Evolutionary conservation across 805 yeast species (phyloP).

Genomic region (Candida sphagnicola): DNA sequence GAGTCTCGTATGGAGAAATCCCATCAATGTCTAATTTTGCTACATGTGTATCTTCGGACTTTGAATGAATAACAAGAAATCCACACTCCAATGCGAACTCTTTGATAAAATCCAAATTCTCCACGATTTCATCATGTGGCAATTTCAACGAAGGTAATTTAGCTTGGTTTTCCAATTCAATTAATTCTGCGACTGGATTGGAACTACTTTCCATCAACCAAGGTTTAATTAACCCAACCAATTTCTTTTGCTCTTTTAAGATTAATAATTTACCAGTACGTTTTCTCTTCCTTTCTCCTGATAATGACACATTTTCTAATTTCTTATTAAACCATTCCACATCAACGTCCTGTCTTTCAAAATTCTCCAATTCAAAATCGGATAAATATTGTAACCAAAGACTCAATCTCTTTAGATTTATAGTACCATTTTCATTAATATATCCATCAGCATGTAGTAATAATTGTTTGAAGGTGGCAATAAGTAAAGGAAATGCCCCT

Average conservation of each 20-base stretch:
- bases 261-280: slow-evolving; percentile 62
- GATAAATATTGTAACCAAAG: slow-evolving; percentile 74
- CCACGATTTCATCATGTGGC: slow-evolving; percentile 43
- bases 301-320: slow-evolving; percentile 70
- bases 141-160: slow-evolving; percentile 30
- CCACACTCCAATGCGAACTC: slow-evolving; percentile 65
- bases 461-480: slow-evolving; percentile 83
- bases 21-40: slow-evolving; percentile 72
- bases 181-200: slow-evolving; percentile 28
- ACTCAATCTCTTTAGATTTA: slow-evolving; percentile 68
- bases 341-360: slow-evolving; percentile 80
- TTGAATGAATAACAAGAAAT: slow-evolving; percentile 61
- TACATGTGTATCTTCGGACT: slow-evolving; percentile 50
- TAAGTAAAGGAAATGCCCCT: slow-evolving; percentile 92
- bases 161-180: slow-evolving; percentile 26
- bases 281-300: slow-evolving; percentile 67
- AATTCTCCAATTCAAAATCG: slow-evolving; percentile 77
- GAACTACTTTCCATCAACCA: slow-evolving; percentile 42
- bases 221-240: slow-evolving; percentile 55
- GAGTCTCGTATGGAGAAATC: slow-evolving; percentile 60
- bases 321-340: slow-evolving; percentile 89
- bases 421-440: slow-evolving; percentile 75
- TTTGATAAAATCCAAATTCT: slow-evolving; percentile 58
- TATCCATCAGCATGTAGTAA: slow-evolving; percentile 76
- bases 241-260: slow-evolving; percentile 68